Conservation (phyloP, 257 asterid species). For the Fraxinus excelsior region DNA sequence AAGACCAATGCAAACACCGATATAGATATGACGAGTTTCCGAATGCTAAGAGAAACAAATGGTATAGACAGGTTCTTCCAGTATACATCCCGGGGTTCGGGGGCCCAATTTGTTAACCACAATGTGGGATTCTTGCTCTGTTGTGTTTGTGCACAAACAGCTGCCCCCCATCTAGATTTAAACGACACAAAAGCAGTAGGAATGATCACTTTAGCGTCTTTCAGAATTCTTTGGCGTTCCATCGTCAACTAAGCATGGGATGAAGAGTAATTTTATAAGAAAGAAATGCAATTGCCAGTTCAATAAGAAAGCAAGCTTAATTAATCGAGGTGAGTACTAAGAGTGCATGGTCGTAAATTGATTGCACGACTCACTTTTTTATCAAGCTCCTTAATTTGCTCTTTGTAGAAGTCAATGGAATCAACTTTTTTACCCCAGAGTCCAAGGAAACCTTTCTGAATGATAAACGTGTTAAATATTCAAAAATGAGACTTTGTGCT, state of each 20-base stretch:
- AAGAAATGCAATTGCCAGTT: neutral
- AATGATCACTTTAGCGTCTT: conserved; percentile 64
- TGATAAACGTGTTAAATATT: conserved; percentile 15
- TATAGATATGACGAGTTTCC: conserved; percentile 65
- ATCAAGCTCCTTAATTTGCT: conserved; percentile 61
- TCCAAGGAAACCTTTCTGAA: conserved; percentile 87
- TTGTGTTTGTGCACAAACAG: conserved; percentile 97
- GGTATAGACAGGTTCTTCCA: conserved; percentile 90
- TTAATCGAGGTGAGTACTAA: neutral
- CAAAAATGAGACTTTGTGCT: neutral
- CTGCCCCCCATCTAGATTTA: conserved; percentile 94
- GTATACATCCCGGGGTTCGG: conserved; percentile 94
- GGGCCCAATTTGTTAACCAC: conserved; percentile 95
- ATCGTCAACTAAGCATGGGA: conserved; percentile 58
- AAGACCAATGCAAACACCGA: conserved; percentile 80
- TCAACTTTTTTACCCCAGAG: conserved; percentile 80
- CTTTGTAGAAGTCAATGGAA: conserved; percentile 75
- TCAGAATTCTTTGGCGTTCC: conserved; percentile 79
- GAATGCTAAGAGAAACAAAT: conserved; percentile 72
- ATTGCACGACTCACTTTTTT: conserved; percentile 48
- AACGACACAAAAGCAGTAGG: conserved; percentile 93
- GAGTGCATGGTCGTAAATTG: conserved; percentile 12
- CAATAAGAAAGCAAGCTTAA: neutral
- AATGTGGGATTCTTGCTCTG: conserved; percentile 90
- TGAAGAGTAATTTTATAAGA: conserved; percentile 17